Percentiles rank a stretch among this genome's conserved stretches.
Conservation (phyloP, 495 filamentous ascomycete species). For the Podospora didyma region DNA sequence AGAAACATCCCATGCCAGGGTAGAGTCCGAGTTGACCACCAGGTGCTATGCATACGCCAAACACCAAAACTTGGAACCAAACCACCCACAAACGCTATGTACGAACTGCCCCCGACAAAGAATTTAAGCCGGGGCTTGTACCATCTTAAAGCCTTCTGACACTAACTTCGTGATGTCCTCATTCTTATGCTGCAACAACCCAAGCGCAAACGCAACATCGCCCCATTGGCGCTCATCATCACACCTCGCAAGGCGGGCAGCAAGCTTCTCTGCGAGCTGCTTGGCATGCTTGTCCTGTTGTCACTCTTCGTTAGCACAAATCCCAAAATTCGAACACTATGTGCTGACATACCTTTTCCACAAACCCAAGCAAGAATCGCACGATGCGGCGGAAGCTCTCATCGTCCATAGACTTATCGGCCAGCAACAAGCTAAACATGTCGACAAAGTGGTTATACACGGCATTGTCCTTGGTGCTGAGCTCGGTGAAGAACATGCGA, state of each 20-base stretch:
- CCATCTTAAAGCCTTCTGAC: slow-evolving; percentile 77
- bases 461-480: slow-evolving; percentile 96
- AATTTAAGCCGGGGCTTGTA: slow-evolving; percentile 37
- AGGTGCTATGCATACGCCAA: too few species aligned
- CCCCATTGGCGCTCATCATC: slow-evolving; percentile 95
- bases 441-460: slow-evolving; percentile 99
- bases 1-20: too few species aligned
- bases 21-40: too few species aligned
- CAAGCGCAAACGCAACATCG: slow-evolving; percentile 88
- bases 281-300: slow-evolving; percentile 93
- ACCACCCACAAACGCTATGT: too few species aligned
- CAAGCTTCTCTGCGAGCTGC: slow-evolving; percentile 89
- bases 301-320: slow-evolving; percentile 8
- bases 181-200: slow-evolving; percentile 90
- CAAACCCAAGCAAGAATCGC: slow-evolving; percentile 88
- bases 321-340: not conserved
- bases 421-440: slow-evolving; percentile 91
- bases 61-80: too few species aligned
- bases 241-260: slow-evolving; percentile 78
- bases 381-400: slow-evolving; percentile 78
- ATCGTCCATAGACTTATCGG: slow-evolving; percentile 77
- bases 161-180: slow-evolving; percentile 90
- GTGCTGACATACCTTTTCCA: slow-evolving; percentile 76
- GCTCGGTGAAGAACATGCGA: slow-evolving; percentile 97
- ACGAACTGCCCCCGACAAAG: too few species aligned